Percentiles rank a stretch among this genome's conserved stretches.
phyloP scores from a whole-genome alignment of 768 basidiomycete genomes.

The Leccinum olivaceopallidum region DNA sequence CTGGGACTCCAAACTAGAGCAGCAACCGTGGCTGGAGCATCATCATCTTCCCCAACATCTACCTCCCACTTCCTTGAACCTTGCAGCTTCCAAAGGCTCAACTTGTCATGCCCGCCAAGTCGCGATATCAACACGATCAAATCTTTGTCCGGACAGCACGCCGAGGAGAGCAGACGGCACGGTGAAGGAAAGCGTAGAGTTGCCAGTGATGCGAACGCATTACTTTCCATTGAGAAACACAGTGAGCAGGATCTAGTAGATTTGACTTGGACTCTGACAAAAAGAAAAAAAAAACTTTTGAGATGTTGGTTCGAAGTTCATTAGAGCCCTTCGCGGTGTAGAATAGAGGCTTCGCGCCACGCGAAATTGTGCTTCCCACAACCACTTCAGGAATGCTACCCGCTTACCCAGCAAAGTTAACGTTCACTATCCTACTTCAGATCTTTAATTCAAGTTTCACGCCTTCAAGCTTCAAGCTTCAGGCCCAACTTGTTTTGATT shows the following conservation, averaged over 20 bases:
- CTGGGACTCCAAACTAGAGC: conserved; percentile 82
- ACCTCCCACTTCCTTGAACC: conserved; percentile 84
- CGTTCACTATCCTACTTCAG: conserved; percentile 1
- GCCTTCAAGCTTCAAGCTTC: not conserved
- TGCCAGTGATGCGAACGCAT: conserved; percentile 56
- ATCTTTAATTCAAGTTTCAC: not conserved
- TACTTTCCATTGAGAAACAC: conserved; percentile 37
- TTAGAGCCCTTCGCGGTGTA: conserved; percentile 22
- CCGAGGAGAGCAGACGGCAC: conserved; percentile 57
- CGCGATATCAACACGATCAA: conserved; percentile 67
- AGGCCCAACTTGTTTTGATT: not conserved
- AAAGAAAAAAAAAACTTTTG: conserved; percentile 3
- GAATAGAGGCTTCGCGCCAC: conserved; percentile 25
- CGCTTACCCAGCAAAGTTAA: not conserved
- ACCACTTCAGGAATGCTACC: conserved; percentile 13
- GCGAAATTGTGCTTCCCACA: conserved; percentile 28
- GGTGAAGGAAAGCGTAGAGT: conserved; percentile 55
- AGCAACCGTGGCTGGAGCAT: conserved; percentile 48
- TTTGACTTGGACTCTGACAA: conserved; percentile 7
- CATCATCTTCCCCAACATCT: conserved; percentile 53
- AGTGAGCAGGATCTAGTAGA: not conserved
- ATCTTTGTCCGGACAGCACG: conserved; percentile 88
- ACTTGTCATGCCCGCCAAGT: conserved; percentile 63
- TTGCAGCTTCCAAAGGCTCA: conserved; percentile 80
- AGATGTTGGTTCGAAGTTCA: conserved; percentile 22